A percentile compares a stretch with the other conserved stretches of the same genome.
Evolutionary conservation across 805 yeast genomes (phyloP).

Genomic region (Yamadazyma tumulicola): DNA sequence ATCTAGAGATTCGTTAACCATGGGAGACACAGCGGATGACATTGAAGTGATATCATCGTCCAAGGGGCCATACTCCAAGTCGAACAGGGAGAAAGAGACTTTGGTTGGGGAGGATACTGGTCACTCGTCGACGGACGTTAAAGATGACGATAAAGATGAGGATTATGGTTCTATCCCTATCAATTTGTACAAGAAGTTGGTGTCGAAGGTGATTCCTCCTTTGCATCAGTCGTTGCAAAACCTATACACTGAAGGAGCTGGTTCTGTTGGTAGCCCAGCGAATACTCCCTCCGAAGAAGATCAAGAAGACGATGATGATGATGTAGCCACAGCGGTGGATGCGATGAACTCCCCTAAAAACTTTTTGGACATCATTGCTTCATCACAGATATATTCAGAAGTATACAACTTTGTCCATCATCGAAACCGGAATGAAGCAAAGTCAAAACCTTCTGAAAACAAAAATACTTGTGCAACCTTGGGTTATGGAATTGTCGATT

Average conservation of each 20-base stretch:
- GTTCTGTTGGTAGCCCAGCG: background rate
- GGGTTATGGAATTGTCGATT: constrained; percentile 6
- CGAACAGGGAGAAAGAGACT: too few species aligned
- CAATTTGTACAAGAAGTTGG: constrained; percentile 3
- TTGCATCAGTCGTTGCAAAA: constrained; percentile 5
- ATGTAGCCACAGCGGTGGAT: constrained; percentile 23
- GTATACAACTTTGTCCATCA: constrained; percentile 10
- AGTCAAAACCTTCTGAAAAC: background rate
- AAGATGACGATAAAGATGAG: background rate
- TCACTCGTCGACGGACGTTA: too few species aligned
- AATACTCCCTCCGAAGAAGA: constrained; percentile 1
- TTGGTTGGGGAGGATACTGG: too few species aligned
- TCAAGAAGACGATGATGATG: constrained; percentile 22
- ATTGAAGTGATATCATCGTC: too few species aligned
- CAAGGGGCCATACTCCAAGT: too few species aligned
- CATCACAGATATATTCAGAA: constrained; percentile 28
- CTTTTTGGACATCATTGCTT: constrained; percentile 26
- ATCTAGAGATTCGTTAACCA: too few species aligned
- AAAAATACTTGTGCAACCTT: background rate
- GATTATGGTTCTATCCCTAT: background rate
- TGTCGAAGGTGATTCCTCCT: constrained; percentile 8
- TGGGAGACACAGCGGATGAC: too few species aligned
- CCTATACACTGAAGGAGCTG: constrained; percentile 1
- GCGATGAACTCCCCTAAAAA: constrained; percentile 22
- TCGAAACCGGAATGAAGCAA: background rate